Evolutionary conservation across 768 basidiomycete genomes (phyloP), one percentile per base, ranked within the genome.

Genomic region (Udeniomyces megalosporus): DNA sequence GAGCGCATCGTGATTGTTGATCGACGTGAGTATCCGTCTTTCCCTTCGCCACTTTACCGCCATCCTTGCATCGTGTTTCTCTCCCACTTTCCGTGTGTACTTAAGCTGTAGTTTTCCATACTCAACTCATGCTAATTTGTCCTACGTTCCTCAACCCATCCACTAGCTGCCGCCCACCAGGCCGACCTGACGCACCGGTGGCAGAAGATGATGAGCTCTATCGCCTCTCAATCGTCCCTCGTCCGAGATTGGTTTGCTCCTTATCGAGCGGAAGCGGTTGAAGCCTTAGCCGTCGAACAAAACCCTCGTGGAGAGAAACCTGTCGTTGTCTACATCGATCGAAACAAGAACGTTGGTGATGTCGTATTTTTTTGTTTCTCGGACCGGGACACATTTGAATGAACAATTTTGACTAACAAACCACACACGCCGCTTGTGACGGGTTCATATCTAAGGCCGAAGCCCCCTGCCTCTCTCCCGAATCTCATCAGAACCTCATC

Each of bases 1-100:
- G 72, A 73, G 34, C 64, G 66, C n/a, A 68, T 66, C 1, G 71
- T 71, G 20, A 69, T 73, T 29, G 62, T 73, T 14, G 72, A 73
- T 61, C 66, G 72, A 58, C 68, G 71, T 71, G 48, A 62, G 69
- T 65, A 12, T 28, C 1, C 1, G 34, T 20, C 20, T 4, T 17
- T 53, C 31, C 24, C 31, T 35, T 53, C 31, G n/a, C n/a, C n/a
- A n/a, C n/a, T n/a, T n/a, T n/a, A n/a, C n/a, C n/a, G n/a, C n/a
- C n/a, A n/a, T n/a, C n/a, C n/a, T n/a, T n/a, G n/a, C n/a, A n/a
- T n/a, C n/a, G n/a, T n/a, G n/a, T n/a, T n/a, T n/a, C n/a, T n/a
- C n/a, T n/a, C n/a, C n/a, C n/a, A n/a, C n/a, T n/a, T n/a, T n/a
- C n/a, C n/a, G n/a, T n/a, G 29, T 32, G 26, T 20, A 14, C 14